Percentiles rank a stretch among this genome's conserved stretches.
phyloP scores from a whole-genome alignment of 75 land plant genomes.

The Picea glauca region DNA sequence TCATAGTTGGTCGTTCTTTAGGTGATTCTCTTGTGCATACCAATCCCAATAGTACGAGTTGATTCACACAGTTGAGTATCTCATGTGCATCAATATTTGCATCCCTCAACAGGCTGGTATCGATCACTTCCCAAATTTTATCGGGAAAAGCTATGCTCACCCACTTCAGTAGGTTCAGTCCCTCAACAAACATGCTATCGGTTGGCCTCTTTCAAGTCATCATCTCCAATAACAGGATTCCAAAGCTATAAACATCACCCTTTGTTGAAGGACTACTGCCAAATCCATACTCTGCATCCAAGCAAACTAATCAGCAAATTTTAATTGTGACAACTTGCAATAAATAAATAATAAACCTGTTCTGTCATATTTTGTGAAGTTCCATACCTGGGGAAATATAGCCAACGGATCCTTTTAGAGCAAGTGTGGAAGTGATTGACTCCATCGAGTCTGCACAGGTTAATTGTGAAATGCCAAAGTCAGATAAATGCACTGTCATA shows the following conservation, averaged over 20 bases:
- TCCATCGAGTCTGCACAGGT: background rate
- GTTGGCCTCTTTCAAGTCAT: constrained; percentile 12
- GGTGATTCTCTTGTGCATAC: constrained; percentile 3
- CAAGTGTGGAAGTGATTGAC: background rate
- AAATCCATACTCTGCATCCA: constrained; percentile 5
- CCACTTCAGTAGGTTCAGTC: constrained; percentile 4
- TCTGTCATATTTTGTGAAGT: background rate
- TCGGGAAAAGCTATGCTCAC: background rate
- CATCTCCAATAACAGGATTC: constrained; percentile 1
- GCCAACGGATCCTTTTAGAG: background rate
- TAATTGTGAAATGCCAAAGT: constrained; percentile 15
- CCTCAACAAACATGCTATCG: constrained; percentile 9
- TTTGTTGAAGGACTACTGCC: background rate
- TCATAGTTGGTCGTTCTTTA: constrained; percentile 4
- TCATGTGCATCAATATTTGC: background rate
- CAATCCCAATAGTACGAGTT: background rate
- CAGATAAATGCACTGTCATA: background rate
- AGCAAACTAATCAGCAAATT: background rate
- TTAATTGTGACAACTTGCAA: background rate
- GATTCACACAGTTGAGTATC: background rate
- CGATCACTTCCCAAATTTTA: constrained; percentile 1
- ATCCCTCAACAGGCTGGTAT: constrained; percentile 1
- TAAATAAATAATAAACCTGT: background rate
- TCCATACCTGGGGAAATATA: background rate
- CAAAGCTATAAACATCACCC: constrained; percentile 11